Evolutionary conservation across 2,329 filamentous ascomycete species (phyloP), one percentile per base, ranked within the genome.

Genomic region (Periconia sp.): DNA sequence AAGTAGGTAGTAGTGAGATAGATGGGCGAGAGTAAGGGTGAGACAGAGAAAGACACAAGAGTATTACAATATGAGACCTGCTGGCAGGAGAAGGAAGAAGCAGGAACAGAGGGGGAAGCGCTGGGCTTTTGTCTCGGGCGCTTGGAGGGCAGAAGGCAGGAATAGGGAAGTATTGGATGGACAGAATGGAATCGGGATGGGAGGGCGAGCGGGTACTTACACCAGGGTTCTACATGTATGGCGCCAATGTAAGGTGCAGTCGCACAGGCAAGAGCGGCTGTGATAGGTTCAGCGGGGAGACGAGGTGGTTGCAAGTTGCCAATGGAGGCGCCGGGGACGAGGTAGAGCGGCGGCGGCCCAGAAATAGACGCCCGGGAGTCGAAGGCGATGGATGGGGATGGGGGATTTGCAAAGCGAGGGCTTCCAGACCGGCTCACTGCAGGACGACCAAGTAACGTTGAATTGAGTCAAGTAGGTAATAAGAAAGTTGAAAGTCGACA

Each of bases 61-160:
- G 68, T 70, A 74, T 71, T 73, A 71, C 72, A 70, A 69, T 66
- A 66, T 72, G 72, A 74, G 71, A 67, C 73, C 72, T 70, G 72
- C 72, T 74, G 68, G 64, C 69, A 68, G 68, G 63, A 69, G 23
- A 68, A 61, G 63, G 62, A 60, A 64, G 63, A 61, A 58, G 60
- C 61, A 62, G 49, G 45, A 27, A 52, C 50, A 31, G 63, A 57
- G 64, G 63, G 67, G 68, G 70, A 71, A 68, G 67, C 65, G 69
- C 69, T 67, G 64, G 65, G 64, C 67, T 76, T 75, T 73, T 74
- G 72, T 70, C 67, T 62, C 59, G 57, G 67, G 74, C 72, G 73
- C 71, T 73, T 75, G 55, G 68, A 66, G 55, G 53, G 58, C 59
- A 58, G 52, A 52, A 56, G 57, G 54, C 20, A 30, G 54, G 57